Evolutionary conservation across 192 early-diverging fungal species (phyloP).

Genomic region (Coemansia sp.): DNA sequence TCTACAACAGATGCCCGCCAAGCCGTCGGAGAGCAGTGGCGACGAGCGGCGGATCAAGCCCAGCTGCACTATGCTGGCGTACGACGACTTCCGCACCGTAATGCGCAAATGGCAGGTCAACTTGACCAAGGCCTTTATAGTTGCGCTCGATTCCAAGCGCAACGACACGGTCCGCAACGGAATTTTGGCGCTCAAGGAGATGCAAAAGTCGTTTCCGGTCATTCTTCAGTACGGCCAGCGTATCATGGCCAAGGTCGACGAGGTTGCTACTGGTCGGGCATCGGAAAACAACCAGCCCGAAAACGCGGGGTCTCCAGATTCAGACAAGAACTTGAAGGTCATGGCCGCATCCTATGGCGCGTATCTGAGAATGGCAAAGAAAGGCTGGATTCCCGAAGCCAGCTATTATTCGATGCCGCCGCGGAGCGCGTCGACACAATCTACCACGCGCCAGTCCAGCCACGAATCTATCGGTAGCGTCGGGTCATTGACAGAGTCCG

Average conservation of each 20-base stretch:
- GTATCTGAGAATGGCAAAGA: constrained; percentile 28
- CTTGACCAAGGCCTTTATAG: constrained; percentile 33
- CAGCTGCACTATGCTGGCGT: constrained; percentile 26
- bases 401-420: constrained; percentile 25
- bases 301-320: constrained; percentile 6
- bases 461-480: background rate
- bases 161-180: constrained; percentile 48
- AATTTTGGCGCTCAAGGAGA: constrained; percentile 38
- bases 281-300: background rate
- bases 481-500: background rate
- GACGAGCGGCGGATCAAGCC: constrained; percentile 30
- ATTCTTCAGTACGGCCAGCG: constrained; percentile 32
- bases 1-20: constrained; percentile 11
- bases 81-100: constrained; percentile 41
- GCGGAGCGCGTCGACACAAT: background rate
- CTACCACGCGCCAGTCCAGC: constrained; percentile 7
- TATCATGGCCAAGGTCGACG: constrained; percentile 36
- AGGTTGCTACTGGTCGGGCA: constrained; percentile 15
- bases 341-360: constrained; percentile 41
- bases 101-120: constrained; percentile 49
- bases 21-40: constrained; percentile 6
- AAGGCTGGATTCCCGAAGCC: constrained; percentile 35
- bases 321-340: constrained; percentile 45
- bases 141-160: constrained; percentile 19
- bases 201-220: constrained; percentile 37